Evolutionary conservation across 1,284 basidiomycete species (phyloP).

Genomic region (Rhodotorula sp.): DNA sequence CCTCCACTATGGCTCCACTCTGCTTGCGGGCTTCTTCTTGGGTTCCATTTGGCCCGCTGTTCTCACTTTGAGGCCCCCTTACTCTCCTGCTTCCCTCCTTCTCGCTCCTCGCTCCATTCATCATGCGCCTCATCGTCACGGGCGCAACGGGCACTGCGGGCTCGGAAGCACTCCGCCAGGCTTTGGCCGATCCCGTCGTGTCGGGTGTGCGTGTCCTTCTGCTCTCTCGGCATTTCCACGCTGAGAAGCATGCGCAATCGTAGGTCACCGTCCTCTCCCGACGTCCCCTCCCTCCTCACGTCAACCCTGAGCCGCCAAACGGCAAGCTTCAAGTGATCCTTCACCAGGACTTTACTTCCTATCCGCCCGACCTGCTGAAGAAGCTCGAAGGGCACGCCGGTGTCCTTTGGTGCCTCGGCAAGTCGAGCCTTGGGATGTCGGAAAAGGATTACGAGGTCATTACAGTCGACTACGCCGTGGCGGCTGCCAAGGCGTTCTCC

Average conservation of each 20-base stretch:
- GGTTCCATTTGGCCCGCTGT: too few relatives aligned
- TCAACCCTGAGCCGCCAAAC: slow-evolving; percentile 39
- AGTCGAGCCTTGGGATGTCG: slow-evolving; percentile 24
- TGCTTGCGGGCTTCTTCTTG: not conserved
- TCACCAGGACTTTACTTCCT: slow-evolving; percentile 44
- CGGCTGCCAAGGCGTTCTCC: slow-evolving; percentile 48
- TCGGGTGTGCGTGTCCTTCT: not conserved
- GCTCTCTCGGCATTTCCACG: too few relatives aligned
- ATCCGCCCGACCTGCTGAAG: slow-evolving; percentile 42
- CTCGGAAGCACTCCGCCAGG: slow-evolving; percentile 43
- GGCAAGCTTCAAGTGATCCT: slow-evolving; percentile 47
- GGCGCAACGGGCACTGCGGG: slow-evolving; percentile 50
- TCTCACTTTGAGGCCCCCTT: not conserved
- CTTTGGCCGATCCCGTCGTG: slow-evolving; percentile 44
- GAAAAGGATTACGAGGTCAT: slow-evolving; percentile 41
- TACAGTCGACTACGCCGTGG: slow-evolving; percentile 45
- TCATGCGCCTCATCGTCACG: slow-evolving; percentile 45
- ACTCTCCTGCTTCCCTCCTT: not conserved
- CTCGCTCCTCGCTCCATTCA: not conserved
- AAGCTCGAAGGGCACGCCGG: slow-evolving; percentile 47
- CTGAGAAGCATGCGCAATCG: slow-evolving; percentile 2
- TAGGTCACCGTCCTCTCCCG: slow-evolving; percentile 49
- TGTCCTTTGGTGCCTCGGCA: slow-evolving; percentile 50
- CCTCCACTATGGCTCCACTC: not conserved
- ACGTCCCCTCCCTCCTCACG: slow-evolving; percentile 43